These are phyloP conservation scores for Phlebiopsis flavidoalba DNA, from an alignment of 768 basidiomycete genomes.

Conservation along the genomic window DNA sequence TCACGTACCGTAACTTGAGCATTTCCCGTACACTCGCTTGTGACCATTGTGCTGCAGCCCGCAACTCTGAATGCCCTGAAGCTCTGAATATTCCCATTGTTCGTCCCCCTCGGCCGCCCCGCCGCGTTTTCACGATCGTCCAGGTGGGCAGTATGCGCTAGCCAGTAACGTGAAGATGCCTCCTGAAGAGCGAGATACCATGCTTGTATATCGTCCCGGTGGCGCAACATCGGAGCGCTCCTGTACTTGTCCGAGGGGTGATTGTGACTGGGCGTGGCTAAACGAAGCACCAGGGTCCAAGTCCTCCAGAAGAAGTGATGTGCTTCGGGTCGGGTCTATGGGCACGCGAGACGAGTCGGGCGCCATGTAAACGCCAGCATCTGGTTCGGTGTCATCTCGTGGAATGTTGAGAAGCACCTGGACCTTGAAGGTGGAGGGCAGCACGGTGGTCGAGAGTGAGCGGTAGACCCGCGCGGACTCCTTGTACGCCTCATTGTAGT, in stretches of 20 bases:
- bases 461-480: conserved; percentile 59
- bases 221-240: conserved; percentile 48
- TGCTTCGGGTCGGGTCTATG: conserved; percentile 60
- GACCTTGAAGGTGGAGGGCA: conserved; percentile 54
- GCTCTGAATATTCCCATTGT: conserved; percentile 41
- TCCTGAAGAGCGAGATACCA: conserved; percentile 76
- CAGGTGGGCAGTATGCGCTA: conserved; percentile 74
- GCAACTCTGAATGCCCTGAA: conserved; percentile 46
- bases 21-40: conserved; percentile 22
- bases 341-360: conserved; percentile 56
- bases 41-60: conserved; percentile 34
- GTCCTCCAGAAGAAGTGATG: conserved; percentile 74
- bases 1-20: conserved; percentile 36
- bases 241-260: conserved; percentile 8
- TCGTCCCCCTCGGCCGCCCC: conserved; percentile 37
- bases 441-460: conserved; percentile 47
- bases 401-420: conserved; percentile 70
- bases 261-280: conserved; percentile 15
- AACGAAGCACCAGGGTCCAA: conserved; percentile 55
- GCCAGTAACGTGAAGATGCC: conserved; percentile 66
- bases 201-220: conserved; percentile 82
- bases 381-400: conserved; percentile 55
- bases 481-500: conserved; percentile 56
- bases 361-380: conserved; percentile 64
- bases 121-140: conserved; percentile 62